Evolutionary conservation across 441 rosid genomes (phyloP).

Genomic region (Croton laevigatus): DNA sequence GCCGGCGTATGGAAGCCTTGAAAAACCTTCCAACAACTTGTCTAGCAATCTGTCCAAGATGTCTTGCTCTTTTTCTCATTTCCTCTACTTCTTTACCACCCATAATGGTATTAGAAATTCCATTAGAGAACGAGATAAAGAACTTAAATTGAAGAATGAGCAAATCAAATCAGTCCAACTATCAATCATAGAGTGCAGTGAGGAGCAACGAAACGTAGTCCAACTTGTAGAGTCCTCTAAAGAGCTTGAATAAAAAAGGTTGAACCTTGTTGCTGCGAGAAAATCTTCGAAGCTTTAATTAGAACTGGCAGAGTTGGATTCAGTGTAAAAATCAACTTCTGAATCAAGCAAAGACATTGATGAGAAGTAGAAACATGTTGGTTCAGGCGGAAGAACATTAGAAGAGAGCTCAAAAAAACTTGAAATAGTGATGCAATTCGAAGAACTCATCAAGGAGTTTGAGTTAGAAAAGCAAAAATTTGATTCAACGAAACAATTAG

Average conservation of each 20-base stretch:
- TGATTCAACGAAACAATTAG: constrained; percentile 16
- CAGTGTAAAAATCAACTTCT: constrained; percentile 20
- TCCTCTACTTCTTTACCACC: too few relatives aligned
- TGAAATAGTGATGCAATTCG: constrained; percentile 30
- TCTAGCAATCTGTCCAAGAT: too few relatives aligned
- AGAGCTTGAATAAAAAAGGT: constrained; percentile 26
- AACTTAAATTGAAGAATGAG: too few relatives aligned
- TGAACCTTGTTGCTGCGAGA: constrained; percentile 25
- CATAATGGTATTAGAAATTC: constrained; percentile 19
- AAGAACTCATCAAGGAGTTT: constrained; percentile 25
- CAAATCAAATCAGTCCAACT: constrained; percentile 25
- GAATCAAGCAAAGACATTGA: constrained; percentile 25
- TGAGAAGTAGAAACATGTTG: constrained; percentile 26
- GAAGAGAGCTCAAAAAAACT: constrained; percentile 25
- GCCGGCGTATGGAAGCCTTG: too few relatives aligned
- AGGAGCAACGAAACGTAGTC: constrained; percentile 27
- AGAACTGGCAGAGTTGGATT: constrained; percentile 28
- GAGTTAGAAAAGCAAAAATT: constrained; percentile 28
- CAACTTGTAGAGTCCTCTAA: constrained; percentile 22
- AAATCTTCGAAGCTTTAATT: constrained; percentile 29
- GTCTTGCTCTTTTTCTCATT: too few relatives aligned
- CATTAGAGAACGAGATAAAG: constrained; percentile 21
- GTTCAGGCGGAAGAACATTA: constrained; percentile 25
- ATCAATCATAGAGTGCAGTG: constrained; percentile 21
- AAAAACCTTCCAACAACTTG: too few relatives aligned